Conservation (phyloP, 352 stramenopile genomes). For the Phytophthora boehmeriae region DNA sequence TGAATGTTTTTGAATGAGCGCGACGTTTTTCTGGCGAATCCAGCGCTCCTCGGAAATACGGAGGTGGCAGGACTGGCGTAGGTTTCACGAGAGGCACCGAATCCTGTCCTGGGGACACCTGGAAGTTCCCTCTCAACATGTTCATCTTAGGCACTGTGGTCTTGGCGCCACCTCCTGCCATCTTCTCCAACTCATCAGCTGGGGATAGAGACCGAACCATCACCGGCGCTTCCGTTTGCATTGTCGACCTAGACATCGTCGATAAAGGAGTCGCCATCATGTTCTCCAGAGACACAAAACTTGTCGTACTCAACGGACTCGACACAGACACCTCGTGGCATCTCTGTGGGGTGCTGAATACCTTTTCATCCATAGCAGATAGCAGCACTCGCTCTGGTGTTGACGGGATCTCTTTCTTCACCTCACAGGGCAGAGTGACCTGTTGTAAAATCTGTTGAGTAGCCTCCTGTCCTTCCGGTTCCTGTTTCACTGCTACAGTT, state of each 20-base stretch:
- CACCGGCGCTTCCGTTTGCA: constrained; percentile 20
- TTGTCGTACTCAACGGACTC: constrained; percentile 34
- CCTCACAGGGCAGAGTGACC: background rate
- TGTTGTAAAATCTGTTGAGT: constrained; percentile 5
- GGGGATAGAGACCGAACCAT: constrained; percentile 55
- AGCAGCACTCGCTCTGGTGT: constrained; percentile 19
- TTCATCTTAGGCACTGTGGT: constrained; percentile 62
- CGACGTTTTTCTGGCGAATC: constrained; percentile 72
- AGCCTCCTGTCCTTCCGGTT: background rate
- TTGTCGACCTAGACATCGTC: constrained; percentile 28
- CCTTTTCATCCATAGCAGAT: constrained; percentile 16
- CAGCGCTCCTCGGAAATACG: constrained; percentile 60
- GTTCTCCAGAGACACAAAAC: constrained; percentile 43
- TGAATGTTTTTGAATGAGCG: constrained; percentile 82
- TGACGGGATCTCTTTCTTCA: constrained; percentile 25
- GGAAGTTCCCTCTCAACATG: constrained; percentile 65
- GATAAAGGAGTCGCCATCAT: constrained; percentile 28
- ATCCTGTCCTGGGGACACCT: constrained; percentile 35
- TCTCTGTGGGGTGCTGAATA: constrained; percentile 51
- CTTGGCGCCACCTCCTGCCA: constrained; percentile 50
- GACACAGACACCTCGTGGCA: constrained; percentile 31
- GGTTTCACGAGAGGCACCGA: constrained; percentile 26
- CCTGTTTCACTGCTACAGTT: constrained; percentile 11
- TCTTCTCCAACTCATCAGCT: constrained; percentile 67
- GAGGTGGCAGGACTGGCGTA: constrained; percentile 55